Evolutionary conservation across 2,329 filamentous ascomycete species (phyloP).

Genomic region (Epichloe hybrida): DNA sequence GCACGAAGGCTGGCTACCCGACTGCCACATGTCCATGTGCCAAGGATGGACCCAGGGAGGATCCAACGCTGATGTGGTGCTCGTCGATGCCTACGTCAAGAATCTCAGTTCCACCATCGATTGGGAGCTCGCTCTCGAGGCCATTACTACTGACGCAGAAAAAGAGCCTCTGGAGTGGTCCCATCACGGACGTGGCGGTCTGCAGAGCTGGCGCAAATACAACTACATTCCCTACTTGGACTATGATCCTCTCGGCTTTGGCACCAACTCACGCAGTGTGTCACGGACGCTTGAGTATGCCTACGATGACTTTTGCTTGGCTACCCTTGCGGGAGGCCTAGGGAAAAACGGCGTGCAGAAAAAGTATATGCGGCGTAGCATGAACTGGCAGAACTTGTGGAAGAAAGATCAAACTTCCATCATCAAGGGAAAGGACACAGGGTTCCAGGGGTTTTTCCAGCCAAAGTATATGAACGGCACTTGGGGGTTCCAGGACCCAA

Average conservation of each 20-base stretch:
- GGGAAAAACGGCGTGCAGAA: constrained; percentile 27
- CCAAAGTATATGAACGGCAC: constrained; percentile 54
- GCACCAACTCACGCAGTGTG: constrained; percentile 54
- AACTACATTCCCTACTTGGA: constrained; percentile 63
- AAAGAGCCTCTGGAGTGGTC: constrained; percentile 55
- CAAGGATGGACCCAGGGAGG: constrained; percentile 68
- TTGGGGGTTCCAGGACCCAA: constrained; percentile 54
- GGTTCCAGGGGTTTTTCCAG: constrained; percentile 57
- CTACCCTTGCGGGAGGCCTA: constrained; percentile 45
- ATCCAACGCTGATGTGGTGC: constrained; percentile 59
- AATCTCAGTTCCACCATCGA: constrained; percentile 50
- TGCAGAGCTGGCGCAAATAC: constrained; percentile 56
- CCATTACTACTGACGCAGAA: constrained; percentile 60
- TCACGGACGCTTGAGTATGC: constrained; percentile 68
- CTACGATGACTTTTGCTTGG: constrained; percentile 65
- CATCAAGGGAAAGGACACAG: constrained; percentile 26
- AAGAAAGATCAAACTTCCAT: constrained; percentile 30
- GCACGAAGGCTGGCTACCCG: constrained; percentile 48
- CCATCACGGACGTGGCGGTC: constrained; percentile 56
- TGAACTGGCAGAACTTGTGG: constrained; percentile 60
- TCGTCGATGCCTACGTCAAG: constrained; percentile 59
- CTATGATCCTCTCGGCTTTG: constrained; percentile 48
- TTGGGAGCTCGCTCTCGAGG: constrained; percentile 60
- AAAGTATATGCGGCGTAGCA: constrained; percentile 48
- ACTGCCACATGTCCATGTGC: constrained; percentile 65